phyloP scores from a whole-genome alignment of 768 basidiomycete genomes.

The Hypholoma fasciculare region DNA sequence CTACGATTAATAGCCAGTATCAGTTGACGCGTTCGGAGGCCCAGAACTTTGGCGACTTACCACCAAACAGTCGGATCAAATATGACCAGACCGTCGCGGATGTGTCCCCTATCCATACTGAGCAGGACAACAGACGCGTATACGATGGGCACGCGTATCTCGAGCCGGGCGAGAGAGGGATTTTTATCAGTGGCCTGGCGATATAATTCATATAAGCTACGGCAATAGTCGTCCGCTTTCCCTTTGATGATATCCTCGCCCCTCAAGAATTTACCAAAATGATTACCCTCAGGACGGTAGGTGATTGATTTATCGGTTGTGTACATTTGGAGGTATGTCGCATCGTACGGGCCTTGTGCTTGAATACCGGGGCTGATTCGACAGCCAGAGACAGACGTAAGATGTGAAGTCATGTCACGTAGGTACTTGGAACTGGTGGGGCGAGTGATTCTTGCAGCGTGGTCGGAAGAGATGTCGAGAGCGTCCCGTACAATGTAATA shows the following conservation, averaged over 20 bases:
- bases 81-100: conserved; percentile 7
- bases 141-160: conserved; percentile 25
- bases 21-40: neutral
- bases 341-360: conserved; percentile 13
- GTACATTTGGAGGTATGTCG: conserved; percentile 28
- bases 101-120: neutral
- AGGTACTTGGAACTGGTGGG: conserved; percentile 19
- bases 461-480: conserved; percentile 8
- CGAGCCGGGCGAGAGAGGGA: conserved; percentile 22
- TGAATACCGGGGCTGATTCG: conserved; percentile 20
- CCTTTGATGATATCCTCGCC: conserved; percentile 14
- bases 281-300: conserved; percentile 14
- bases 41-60: neutral
- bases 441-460: conserved; percentile 20
- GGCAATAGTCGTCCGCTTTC: neutral
- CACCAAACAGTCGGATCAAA: conserved; percentile 6
- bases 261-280: conserved; percentile 20
- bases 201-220: conserved; percentile 18
- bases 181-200: conserved; percentile 11
- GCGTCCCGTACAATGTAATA: conserved; percentile 16
- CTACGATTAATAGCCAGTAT: neutral
- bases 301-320: conserved; percentile 30
- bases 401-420: conserved; percentile 23
- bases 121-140: conserved; percentile 8
- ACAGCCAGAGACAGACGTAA: conserved; percentile 28